phyloP scores from a whole-genome alignment of 208 protist species.

The Willaertia magna region DNA sequence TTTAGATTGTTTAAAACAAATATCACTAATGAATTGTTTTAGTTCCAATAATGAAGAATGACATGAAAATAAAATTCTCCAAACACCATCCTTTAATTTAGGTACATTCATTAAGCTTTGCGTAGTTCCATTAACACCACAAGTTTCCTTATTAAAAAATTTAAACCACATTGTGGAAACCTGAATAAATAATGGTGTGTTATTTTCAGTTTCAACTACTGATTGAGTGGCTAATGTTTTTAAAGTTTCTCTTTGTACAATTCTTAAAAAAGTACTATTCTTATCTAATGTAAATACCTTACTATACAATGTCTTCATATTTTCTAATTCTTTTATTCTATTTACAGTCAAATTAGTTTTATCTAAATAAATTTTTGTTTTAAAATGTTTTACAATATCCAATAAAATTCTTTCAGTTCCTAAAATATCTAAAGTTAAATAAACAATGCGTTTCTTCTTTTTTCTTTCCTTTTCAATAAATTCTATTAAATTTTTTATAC shows the following conservation, averaged over 20 bases:
- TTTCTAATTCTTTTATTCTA: neutral
- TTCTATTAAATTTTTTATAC: neutral
- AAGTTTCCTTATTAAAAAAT: neutral
- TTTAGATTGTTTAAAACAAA: neutral
- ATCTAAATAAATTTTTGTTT: neutral
- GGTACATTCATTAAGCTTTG: neutral
- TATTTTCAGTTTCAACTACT: neutral
- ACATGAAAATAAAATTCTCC: neutral
- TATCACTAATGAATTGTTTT: neutral
- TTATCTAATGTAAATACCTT: neutral
- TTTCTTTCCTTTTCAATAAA: neutral
- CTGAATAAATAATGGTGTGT: neutral
- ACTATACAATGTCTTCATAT: neutral
- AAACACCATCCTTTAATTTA: neutral
- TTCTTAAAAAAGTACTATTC: neutral
- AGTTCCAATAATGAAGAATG: neutral
- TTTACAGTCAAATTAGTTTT: neutral
- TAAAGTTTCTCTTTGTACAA: neutral
- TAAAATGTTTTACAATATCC: neutral
- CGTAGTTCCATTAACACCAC: neutral
- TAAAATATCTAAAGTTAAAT: neutral
- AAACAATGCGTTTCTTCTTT: neutral
- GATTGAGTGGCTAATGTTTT: neutral
- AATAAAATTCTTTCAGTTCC: neutral
- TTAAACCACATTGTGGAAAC: neutral